Conservation (phyloP, 176 grass and related monocot genomes). For the Hsuehochloa calcarea region DNA sequence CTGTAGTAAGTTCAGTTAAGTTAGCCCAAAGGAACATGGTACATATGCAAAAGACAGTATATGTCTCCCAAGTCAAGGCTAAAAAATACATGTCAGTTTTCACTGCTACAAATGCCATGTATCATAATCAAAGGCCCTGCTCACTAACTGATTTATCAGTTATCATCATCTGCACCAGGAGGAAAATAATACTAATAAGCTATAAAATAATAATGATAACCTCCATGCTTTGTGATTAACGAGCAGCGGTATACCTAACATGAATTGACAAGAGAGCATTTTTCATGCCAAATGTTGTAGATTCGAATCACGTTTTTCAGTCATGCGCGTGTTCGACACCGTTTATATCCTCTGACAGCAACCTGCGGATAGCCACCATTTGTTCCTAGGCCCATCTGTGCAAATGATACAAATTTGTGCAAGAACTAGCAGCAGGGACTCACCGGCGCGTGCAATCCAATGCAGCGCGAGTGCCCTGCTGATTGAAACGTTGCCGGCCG, state of each 20-base stretch:
- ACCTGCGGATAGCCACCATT: not conserved
- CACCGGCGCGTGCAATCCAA: not conserved
- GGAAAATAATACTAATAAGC: not conserved
- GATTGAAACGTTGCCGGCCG: not conserved
- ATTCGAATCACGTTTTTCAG: not conserved
- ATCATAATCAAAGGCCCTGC: constrained; percentile 60
- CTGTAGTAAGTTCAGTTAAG: constrained; percentile 19
- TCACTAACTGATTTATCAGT: constrained; percentile 45
- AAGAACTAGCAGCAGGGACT: not conserved
- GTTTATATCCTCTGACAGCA: not conserved
- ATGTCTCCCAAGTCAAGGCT: not conserved
- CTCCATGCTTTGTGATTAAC: not conserved
- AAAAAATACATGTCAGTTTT: constrained; percentile 42
- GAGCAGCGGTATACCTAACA: not conserved
- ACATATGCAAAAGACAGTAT: not conserved
- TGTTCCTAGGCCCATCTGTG: not conserved
- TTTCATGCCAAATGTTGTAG: not conserved
- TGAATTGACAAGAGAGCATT: not conserved
- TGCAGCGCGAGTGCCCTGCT: not conserved
- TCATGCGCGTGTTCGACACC: not conserved
- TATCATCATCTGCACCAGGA: constrained; percentile 32
- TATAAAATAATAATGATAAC: not conserved
- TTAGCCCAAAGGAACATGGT: not conserved
- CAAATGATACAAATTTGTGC: not conserved
- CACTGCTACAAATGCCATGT: constrained; percentile 43